These are phyloP conservation scores for Mycena capillaripes DNA, from an alignment of 768 basidiomycete species.

Conservation along the genomic window DNA sequence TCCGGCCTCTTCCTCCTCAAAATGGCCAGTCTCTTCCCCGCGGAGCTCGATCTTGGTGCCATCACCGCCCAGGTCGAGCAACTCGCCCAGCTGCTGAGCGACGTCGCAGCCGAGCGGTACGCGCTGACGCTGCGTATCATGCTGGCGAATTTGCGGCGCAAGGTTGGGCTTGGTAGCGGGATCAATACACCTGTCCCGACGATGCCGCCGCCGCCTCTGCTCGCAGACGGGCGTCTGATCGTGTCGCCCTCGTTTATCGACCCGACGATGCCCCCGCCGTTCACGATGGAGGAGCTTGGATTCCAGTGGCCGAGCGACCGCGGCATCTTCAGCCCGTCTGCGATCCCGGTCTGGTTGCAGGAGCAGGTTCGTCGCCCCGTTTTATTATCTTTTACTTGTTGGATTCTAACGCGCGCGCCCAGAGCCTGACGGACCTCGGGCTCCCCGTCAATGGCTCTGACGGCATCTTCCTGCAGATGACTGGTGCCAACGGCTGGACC, in stretches of 20 bases:
- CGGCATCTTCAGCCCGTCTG: constrained; percentile 80
- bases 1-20: constrained; percentile 93
- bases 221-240: constrained; percentile 67
- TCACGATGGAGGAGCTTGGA: constrained; percentile 90
- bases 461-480: constrained; percentile 87
- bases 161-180: constrained; percentile 77
- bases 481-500: constrained; percentile 79
- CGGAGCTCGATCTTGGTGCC: constrained; percentile 81
- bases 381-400: neutral
- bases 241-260: constrained; percentile 72
- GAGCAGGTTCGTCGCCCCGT: constrained; percentile 75
- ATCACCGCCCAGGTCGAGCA: constrained; percentile 92
- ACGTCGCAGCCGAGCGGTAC: constrained; percentile 93
- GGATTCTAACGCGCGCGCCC: constrained; percentile 30
- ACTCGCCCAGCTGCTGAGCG: constrained; percentile 89
- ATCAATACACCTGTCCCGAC: constrained; percentile 62
- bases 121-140: constrained; percentile 93
- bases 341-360: constrained; percentile 93
- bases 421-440: constrained; percentile 92
- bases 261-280: constrained; percentile 68
- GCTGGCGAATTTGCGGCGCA: constrained; percentile 92
- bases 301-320: constrained; percentile 78
- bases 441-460: constrained; percentile 94
- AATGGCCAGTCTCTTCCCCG: constrained; percentile 94
- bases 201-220: constrained; percentile 64